These are phyloP conservation scores for Leccinum pellstonianum DNA, from an alignment of 768 basidiomycete species.

Conservation along the genomic window DNA sequence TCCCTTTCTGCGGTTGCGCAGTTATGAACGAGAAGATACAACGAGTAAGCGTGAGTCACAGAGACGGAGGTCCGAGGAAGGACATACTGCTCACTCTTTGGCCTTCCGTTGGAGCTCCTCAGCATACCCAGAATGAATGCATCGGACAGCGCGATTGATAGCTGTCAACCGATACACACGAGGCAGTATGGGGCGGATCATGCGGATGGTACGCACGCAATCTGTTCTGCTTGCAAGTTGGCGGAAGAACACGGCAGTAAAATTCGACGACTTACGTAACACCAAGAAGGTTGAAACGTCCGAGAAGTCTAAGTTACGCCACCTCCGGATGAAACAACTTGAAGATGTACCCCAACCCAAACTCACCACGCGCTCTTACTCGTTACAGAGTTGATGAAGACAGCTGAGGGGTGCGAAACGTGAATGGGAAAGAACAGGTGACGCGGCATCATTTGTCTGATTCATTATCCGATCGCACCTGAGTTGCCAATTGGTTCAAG, in stretches of 20 bases:
- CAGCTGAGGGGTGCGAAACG: neutral
- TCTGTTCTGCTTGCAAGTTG: neutral
- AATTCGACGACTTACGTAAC: neutral
- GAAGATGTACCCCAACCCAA: neutral
- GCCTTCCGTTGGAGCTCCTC: constrained; percentile 66
- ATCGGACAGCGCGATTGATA: constrained; percentile 6
- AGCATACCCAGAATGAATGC: constrained; percentile 45
- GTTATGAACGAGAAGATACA: constrained; percentile 5
- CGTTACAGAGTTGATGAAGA: neutral
- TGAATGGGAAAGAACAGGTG: neutral
- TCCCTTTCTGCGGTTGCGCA: constrained; percentile 40
- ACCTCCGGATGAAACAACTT: neutral
- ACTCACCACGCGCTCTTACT: neutral
- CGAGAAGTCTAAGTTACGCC: neutral
- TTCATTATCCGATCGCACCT: neutral
- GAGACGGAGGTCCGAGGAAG: neutral
- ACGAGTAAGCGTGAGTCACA: constrained; percentile 8
- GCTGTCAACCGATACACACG: constrained; percentile 2
- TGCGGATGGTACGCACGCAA: neutral
- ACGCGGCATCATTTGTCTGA: neutral
- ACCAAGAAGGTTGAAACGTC: too few species aligned
- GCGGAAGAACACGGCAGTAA: neutral
- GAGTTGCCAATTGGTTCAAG: neutral
- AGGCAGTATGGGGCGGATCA: constrained; percentile 3
- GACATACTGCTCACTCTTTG: constrained; percentile 51